Evolutionary conservation across 2,329 filamentous ascomycete genomes (phyloP), one percentile per base, ranked within the genome.

Genomic region (Aspergillus fijiensis): DNA sequence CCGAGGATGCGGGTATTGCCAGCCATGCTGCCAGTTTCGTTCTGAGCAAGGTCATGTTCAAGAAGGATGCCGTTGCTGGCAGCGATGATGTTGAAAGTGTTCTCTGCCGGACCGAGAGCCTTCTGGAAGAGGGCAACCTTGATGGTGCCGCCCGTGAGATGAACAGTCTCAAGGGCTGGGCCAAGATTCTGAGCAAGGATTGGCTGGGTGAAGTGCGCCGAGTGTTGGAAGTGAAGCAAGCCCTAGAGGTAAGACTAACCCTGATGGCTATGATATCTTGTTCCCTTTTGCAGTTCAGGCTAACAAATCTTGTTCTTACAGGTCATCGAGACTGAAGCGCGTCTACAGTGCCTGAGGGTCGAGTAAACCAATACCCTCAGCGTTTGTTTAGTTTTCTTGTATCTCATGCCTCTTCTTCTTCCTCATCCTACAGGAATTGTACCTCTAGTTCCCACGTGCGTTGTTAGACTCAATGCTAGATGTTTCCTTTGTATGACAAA

Each of bases 1-100:
- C 95, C 14, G 93, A 96, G 65, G 90, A 97, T 71, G 95, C 95
- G 0, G 95, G 95, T 67, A 90, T 99, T 27, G 94, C 95, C 21
- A 95, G 90, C 70, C 95, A 99, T 76, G 92, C 94, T 3, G 94
- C 92, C 49, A 95, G 90, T 75, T 89, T 91, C 76, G 83, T 96
- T 51, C 82, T 99, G 69, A 96, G 91, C 82, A 96, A 96, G 80
- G 84, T 98, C 55, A 87, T 98, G 80, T 98, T 99, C 85, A 92
- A 92, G 83, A 98, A 98, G 85, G 88, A 90, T 71, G 91, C 90
- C 10, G 82, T 95, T 51, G 89, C 92, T 0, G 87, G 87, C 25
- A 92, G 94, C 21, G 85, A 91, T 68, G 94, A 98, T 72, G 94
- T 98, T 23, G 95, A 99, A 83, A 96, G 92, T 71, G 89, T 98